Conservation (phyloP, 2,329 filamentous ascomycete genomes). For the Aspergillus fructus region DNA sequence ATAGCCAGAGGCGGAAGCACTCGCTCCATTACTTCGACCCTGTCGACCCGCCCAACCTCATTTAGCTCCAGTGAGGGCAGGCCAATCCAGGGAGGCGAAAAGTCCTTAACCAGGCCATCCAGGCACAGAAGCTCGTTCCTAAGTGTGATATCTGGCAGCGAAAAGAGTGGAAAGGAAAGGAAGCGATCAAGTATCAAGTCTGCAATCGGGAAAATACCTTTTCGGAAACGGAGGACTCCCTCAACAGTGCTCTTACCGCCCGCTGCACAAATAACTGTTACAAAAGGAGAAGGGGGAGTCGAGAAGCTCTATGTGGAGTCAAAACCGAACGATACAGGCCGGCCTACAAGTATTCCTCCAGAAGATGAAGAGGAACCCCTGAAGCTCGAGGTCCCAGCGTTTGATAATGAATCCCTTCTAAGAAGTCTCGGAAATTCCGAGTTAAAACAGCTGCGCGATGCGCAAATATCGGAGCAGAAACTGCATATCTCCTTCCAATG, state of each 20-base stretch:
- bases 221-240: slow-evolving; percentile 34
- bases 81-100: slow-evolving; percentile 17
- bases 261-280: slow-evolving; percentile 27
- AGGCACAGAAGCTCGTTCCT: slow-evolving; percentile 27
- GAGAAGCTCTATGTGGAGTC: slow-evolving; percentile 40
- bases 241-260: slow-evolving; percentile 30
- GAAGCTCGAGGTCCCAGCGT: slow-evolving; percentile 34
- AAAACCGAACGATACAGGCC: slow-evolving; percentile 9
- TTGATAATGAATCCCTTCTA: slow-evolving; percentile 34
- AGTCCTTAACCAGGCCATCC: slow-evolving; percentile 15
- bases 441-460: slow-evolving; percentile 30
- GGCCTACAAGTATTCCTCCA: background rate
- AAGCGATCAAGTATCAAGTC: slow-evolving; percentile 33
- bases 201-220: slow-evolving; percentile 37
- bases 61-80: slow-evolving; percentile 38
- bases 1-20: slow-evolving; percentile 32
- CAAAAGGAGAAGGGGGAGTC: slow-evolving; percentile 24
- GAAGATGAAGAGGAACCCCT: slow-evolving; percentile 21
- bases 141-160: slow-evolving; percentile 24
- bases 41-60: slow-evolving; percentile 41
- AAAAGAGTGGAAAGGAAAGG: slow-evolving; percentile 32
- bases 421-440: slow-evolving; percentile 35
- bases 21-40: slow-evolving; percentile 36
- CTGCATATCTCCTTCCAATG: slow-evolving; percentile 37
- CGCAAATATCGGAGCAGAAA: slow-evolving; percentile 29